phyloP scores from a whole-genome alignment of 768 basidiomycete species.

The Mycena amicta region DNA sequence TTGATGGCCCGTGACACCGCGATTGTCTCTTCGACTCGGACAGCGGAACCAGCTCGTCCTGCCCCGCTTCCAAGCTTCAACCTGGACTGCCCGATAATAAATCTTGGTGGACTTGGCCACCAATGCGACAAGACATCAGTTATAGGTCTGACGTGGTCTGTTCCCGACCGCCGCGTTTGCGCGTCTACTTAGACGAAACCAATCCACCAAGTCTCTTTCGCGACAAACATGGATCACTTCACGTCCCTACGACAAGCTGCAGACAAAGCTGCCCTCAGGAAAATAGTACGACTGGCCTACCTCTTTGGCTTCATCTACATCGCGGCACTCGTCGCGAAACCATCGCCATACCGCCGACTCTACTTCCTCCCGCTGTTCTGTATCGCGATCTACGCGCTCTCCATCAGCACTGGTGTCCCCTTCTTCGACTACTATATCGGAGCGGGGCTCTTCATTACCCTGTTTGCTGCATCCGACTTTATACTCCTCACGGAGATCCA shows the following conservation, averaged over 20 bases:
- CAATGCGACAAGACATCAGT: too few species aligned
- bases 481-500: conserved; percentile 17
- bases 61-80: too few species aligned
- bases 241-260: not conserved
- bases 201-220: not conserved
- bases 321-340: conserved; percentile 11
- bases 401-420: conserved; percentile 1
- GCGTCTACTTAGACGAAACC: too few species aligned
- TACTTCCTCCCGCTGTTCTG: conserved; percentile 13
- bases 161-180: not conserved
- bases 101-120: too few species aligned
- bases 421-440: conserved; percentile 6
- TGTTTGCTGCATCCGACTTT: conserved; percentile 10
- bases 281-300: not conserved
- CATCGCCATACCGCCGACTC: conserved; percentile 14
- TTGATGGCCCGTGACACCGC: too few species aligned
- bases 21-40: too few species aligned
- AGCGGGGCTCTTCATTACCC: not conserved
- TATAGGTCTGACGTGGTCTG: too few species aligned
- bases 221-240: not conserved
- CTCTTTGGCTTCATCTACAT: conserved; percentile 3
- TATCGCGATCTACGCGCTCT: conserved; percentile 4
- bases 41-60: too few species aligned
- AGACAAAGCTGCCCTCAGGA: not conserved
- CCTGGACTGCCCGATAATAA: too few species aligned